Percentiles rank a stretch among this genome's conserved stretches.
Conservation (phyloP, 192 early-diverging fungal species). For the Jimgerdemannia flammicorona region DNA sequence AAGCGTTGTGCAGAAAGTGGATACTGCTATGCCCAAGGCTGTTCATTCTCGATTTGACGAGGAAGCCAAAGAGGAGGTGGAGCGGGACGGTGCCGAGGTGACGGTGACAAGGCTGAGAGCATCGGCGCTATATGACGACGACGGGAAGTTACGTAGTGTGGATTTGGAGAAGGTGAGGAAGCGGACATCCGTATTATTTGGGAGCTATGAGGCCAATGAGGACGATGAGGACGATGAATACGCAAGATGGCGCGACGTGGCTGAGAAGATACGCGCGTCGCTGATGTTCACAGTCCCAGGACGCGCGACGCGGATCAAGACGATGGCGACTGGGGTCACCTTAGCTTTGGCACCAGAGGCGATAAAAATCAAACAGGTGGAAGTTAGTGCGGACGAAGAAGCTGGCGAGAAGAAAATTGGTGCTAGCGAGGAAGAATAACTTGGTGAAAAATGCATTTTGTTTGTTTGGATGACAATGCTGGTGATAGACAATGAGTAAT, state of each 20-base stretch:
- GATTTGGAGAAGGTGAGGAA: neutral
- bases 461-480: too few species aligned
- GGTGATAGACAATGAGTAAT: too few species aligned
- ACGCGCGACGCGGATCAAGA: slow-evolving; percentile 1
- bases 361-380: too few species aligned
- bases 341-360: neutral
- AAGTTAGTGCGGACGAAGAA: too few species aligned
- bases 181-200: neutral
- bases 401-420: too few species aligned
- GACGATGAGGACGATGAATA: neutral
- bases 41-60: neutral
- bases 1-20: neutral
- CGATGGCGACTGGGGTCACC: neutral
- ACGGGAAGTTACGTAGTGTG: neutral
- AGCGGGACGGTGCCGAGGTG: neutral
- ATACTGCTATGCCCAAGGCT: neutral
- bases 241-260: neutral
- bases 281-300: neutral
- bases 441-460: too few species aligned
- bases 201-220: neutral
- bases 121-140: neutral
- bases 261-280: neutral
- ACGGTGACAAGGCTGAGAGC: neutral
- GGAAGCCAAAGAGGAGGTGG: neutral
- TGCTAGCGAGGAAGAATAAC: too few species aligned